Conservation (phyloP, 805 yeast species). For the Lipomyces starkeyi region DNA sequence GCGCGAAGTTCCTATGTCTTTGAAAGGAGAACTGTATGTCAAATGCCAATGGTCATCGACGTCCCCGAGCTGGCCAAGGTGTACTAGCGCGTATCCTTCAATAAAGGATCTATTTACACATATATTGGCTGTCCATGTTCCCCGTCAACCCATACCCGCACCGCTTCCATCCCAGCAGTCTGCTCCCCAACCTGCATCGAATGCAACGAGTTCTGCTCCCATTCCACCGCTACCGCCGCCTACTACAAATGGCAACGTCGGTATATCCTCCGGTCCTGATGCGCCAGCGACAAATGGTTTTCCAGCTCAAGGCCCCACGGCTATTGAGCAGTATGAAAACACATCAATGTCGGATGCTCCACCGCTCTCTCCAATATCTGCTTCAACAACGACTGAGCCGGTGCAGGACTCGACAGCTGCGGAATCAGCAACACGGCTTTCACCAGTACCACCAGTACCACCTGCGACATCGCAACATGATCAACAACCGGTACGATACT, state of each 20-base stretch:
- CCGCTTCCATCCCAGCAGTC: neutral
- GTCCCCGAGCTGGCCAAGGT: conserved; percentile 7
- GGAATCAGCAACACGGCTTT: neutral
- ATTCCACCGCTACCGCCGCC: neutral
- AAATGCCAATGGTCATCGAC: conserved; percentile 37
- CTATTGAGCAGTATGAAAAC: neutral
- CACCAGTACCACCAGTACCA: neutral
- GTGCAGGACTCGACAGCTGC: neutral
- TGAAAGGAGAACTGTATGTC: conserved; percentile 38
- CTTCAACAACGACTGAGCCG: neutral
- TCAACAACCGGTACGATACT: neutral
- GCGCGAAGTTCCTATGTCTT: conserved; percentile 53
- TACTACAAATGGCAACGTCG: neutral
- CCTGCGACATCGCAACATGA: neutral
- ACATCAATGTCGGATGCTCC: neutral
- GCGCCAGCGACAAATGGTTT: neutral
- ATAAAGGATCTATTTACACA: conserved; percentile 34
- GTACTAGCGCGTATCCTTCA: conserved; percentile 23
- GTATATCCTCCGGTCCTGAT: neutral
- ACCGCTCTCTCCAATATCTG: neutral
- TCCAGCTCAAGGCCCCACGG: neutral
- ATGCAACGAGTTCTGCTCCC: neutral
- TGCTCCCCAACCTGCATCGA: neutral
- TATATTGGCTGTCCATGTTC: conserved; percentile 36
- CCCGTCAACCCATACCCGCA: conserved; percentile 2